Evolutionary conservation across 169 alveolate species (phyloP).

Genomic region (Cryptosporidium sp.): DNA sequence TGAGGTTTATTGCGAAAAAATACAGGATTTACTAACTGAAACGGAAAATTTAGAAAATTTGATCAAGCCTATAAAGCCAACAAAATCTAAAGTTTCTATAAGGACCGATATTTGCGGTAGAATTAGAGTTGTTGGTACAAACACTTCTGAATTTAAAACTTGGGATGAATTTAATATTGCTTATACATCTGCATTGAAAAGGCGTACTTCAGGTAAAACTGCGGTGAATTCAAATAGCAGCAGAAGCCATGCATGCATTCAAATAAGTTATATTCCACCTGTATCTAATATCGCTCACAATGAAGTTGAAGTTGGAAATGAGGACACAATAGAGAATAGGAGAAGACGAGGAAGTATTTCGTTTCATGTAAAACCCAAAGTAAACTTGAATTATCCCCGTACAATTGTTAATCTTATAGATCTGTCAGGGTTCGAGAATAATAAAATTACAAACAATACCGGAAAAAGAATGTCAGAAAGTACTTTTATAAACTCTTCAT

Average conservation of each 20-base stretch:
- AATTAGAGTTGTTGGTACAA: slow-evolving; percentile 44
- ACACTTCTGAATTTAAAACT: slow-evolving; percentile 17
- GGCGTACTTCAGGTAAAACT: slow-evolving; percentile 48
- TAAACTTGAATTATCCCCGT: slow-evolving; percentile 48
- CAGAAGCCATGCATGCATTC: slow-evolving; percentile 75
- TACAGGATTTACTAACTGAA: slow-evolving; percentile 71
- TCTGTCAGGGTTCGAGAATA: slow-evolving; percentile 76
- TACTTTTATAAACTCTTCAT: slow-evolving; percentile 72
- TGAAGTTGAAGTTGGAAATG: neutral
- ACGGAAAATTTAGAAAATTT: neutral
- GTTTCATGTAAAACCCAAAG: slow-evolving; percentile 62
- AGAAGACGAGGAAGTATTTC: slow-evolving; percentile 72
- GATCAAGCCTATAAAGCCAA: neutral
- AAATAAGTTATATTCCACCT: slow-evolving; percentile 58
- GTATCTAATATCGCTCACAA: neutral
- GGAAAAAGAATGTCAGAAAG: slow-evolving; percentile 75
- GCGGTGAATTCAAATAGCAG: slow-evolving; percentile 48
- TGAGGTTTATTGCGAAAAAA: slow-evolving; percentile 76
- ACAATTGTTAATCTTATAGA: slow-evolving; percentile 69
- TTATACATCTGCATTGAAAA: slow-evolving; percentile 25
- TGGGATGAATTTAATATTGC: slow-evolving; percentile 45
- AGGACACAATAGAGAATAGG: slow-evolving; percentile 65
- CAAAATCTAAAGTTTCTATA: slow-evolving; percentile 30
- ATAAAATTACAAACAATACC: slow-evolving; percentile 45
- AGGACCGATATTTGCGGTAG: slow-evolving; percentile 76